phyloP scores from a whole-genome alignment of 495 filamentous ascomycete species.

The Talaromyces liani region DNA sequence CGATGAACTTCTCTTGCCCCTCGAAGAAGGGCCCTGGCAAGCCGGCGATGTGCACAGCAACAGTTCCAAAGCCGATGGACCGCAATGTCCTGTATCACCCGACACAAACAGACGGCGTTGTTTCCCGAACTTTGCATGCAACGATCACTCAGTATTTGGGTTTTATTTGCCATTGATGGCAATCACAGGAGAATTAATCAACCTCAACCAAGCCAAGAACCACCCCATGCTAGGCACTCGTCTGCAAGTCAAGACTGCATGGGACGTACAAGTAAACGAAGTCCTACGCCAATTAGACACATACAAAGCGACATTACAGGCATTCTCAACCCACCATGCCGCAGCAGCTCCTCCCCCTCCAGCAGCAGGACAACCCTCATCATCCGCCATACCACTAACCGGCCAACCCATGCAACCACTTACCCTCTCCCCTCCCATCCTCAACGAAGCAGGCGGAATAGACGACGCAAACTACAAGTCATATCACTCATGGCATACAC shows the following conservation, averaged over 20 bases:
- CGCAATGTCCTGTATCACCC: conserved; percentile 40
- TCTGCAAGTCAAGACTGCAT: conserved; percentile 66
- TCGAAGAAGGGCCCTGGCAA: conserved; percentile 86
- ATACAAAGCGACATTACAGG: conserved; percentile 78
- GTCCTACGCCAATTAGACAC: conserved; percentile 71
- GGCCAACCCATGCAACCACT: neutral
- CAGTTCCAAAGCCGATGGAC: conserved; percentile 43
- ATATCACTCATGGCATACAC: conserved; percentile 60
- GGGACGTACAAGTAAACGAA: conserved; percentile 73
- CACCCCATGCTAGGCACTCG: conserved; percentile 78
- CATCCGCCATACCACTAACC: neutral
- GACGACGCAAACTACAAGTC: conserved; percentile 38
- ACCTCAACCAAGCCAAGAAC: conserved; percentile 82
- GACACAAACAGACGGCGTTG: conserved; percentile 46
- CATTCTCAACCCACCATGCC: conserved; percentile 56
- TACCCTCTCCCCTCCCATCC: conserved; percentile 1
- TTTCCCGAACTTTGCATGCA: conserved; percentile 78
- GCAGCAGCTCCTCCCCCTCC: conserved; percentile 24
- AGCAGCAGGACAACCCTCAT: neutral
- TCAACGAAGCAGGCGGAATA: conserved; percentile 1
- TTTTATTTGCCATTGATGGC: conserved; percentile 95
- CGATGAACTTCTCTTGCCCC: conserved; percentile 74
- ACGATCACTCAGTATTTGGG: conserved; percentile 83
- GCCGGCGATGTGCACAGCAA: conserved; percentile 64
- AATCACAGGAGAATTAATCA: conserved; percentile 86